These are phyloP conservation scores for Dothideomycetidae sp. DNA, from an alignment of 2,329 filamentous ascomycete species.

Conservation along the genomic window DNA sequence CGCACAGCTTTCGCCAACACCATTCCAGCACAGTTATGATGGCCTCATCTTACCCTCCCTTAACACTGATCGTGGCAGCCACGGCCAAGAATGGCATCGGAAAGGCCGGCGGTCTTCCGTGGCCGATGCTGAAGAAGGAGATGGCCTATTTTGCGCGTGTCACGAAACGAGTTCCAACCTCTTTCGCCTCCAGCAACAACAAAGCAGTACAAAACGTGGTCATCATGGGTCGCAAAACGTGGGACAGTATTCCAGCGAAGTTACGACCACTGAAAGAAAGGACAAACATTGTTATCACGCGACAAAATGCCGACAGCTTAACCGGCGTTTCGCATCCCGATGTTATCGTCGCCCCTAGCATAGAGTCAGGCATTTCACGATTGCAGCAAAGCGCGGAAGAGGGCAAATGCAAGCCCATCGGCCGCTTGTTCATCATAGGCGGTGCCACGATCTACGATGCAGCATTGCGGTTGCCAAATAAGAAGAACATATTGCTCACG, in stretches of 20 bases:
- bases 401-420: slow-evolving; percentile 25
- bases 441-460: slow-evolving; percentile 72
- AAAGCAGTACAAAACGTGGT: slow-evolving; percentile 44
- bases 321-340: slow-evolving; percentile 23
- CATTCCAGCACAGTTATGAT: too few species aligned
- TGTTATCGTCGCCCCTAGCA: slow-evolving; percentile 39
- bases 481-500: slow-evolving; percentile 54
- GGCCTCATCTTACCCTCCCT: slow-evolving; percentile 16
- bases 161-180: slow-evolving; percentile 53
- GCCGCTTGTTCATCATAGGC: slow-evolving; percentile 72
- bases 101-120: slow-evolving; percentile 62
- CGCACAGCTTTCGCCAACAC: too few species aligned
- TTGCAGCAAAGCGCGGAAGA: slow-evolving; percentile 13
- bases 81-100: slow-evolving; percentile 85
- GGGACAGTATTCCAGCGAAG: slow-evolving; percentile 69
- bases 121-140: slow-evolving; percentile 76
- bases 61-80: slow-evolving; percentile 89
- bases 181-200: slow-evolving; percentile 15
- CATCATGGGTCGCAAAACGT: slow-evolving; percentile 96
- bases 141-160: slow-evolving; percentile 93
- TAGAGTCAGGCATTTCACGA: slow-evolving; percentile 22
- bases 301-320: slow-evolving; percentile 21
- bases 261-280: slow-evolving; percentile 70
- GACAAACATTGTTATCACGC: slow-evolving; percentile 68
- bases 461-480: slow-evolving; percentile 46